A percentile compares a stretch with the other conserved stretches of the same genome.
phyloP scores from a whole-genome alignment of 345 rosid species.

The Aquilaria sinensis region DNA sequence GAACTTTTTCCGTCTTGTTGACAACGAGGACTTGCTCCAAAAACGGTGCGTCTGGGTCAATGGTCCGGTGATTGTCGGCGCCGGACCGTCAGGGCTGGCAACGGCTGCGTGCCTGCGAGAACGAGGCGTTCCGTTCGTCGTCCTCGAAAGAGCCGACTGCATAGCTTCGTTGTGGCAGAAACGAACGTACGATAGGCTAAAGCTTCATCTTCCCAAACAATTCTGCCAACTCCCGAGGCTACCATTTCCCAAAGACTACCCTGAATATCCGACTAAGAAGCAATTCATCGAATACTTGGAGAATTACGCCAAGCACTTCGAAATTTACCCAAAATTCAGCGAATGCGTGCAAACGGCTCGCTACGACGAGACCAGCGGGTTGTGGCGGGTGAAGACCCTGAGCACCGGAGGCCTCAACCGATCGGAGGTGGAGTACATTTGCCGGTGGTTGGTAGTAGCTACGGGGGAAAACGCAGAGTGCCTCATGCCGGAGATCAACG shows the following conservation, averaged over 20 bases:
- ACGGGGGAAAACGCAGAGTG: slow-evolving; percentile 53
- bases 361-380: slow-evolving; percentile 26
- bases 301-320: slow-evolving; percentile 32
- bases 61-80: no score
- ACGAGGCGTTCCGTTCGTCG: slow-evolving; percentile 39
- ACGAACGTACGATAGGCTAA: slow-evolving; percentile 43
- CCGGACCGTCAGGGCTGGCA: no score
- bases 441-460: slow-evolving; percentile 52
- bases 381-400: slow-evolving; percentile 37
- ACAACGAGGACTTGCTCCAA: slow-evolving; percentile 13
- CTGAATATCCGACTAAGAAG: slow-evolving; percentile 2
- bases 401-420: background rate
- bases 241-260: slow-evolving; percentile 38
- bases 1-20: slow-evolving; percentile 32
- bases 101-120: slow-evolving; percentile 36
- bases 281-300: slow-evolving; percentile 45
- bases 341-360: slow-evolving; percentile 31
- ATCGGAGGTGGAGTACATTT: slow-evolving; percentile 33
- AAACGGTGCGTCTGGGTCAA: no score
- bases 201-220: slow-evolving; percentile 47
- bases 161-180: slow-evolving; percentile 47
- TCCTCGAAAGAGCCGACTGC: slow-evolving; percentile 42
- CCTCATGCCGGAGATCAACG: slow-evolving; percentile 40
- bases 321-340: slow-evolving; percentile 6
- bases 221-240: slow-evolving; percentile 46